Evolutionary conservation across 2,329 filamentous ascomycete species (phyloP).

Genomic region (Fusarium sp.): DNA sequence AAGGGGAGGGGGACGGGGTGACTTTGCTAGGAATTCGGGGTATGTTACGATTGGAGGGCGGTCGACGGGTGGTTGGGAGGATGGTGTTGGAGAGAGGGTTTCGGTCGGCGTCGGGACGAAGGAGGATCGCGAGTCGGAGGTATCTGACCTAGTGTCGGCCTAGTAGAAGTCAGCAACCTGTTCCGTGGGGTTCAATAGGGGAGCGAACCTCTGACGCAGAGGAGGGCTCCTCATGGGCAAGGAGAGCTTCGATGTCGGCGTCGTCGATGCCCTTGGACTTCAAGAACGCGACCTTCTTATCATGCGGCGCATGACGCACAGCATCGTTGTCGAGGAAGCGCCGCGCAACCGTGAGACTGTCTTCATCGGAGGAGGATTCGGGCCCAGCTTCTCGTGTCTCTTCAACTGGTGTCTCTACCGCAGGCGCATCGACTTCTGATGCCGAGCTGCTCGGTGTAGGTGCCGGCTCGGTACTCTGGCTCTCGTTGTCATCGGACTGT

Average conservation of each 20-base stretch:
- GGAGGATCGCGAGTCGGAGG: constrained; percentile 16
- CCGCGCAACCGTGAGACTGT: constrained; percentile 68
- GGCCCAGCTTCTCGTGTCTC: constrained; percentile 7
- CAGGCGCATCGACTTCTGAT: constrained; percentile 30
- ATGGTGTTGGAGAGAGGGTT: constrained; percentile 41
- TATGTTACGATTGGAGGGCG: constrained; percentile 72
- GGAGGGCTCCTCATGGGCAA: constrained; percentile 50
- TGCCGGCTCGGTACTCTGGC: constrained; percentile 26
- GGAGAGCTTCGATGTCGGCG: constrained; percentile 71
- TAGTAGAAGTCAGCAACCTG: neutral
- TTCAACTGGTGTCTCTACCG: constrained; percentile 3
- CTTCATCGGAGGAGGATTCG: constrained; percentile 20
- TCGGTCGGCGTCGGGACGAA: constrained; percentile 27
- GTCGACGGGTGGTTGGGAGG: constrained; percentile 50
- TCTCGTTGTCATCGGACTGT: constrained; percentile 26
- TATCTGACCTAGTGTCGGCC: constrained; percentile 15
- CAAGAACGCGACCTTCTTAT: constrained; percentile 79
- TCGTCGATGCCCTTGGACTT: constrained; percentile 75
- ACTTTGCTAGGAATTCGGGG: constrained; percentile 70
- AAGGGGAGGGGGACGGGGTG: constrained; percentile 64
- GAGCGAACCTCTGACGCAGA: constrained; percentile 31
- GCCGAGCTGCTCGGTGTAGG: constrained; percentile 32
- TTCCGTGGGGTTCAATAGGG: neutral
- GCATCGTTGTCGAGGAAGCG: constrained; percentile 78
- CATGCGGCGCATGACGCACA: constrained; percentile 71